phyloP scores from a whole-genome alignment of 1,284 basidiomycete genomes.

The Athelia sp. region DNA sequence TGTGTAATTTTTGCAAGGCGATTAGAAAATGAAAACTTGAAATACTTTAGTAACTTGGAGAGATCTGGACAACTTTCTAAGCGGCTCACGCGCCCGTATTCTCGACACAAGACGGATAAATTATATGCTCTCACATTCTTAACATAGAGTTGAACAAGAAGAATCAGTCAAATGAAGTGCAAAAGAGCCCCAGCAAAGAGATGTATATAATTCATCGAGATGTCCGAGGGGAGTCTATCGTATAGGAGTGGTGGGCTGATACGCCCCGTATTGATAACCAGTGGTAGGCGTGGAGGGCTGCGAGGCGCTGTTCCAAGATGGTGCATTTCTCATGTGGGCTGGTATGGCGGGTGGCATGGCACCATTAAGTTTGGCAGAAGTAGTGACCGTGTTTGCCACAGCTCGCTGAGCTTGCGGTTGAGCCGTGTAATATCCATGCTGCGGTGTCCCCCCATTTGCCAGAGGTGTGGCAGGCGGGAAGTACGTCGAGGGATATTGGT shows the following conservation, averaged over 20 bases:
- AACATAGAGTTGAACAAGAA: no score
- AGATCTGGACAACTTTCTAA: no score
- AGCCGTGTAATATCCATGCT: constrained; percentile 8
- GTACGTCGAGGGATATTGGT: constrained; percentile 31
- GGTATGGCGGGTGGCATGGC: constrained; percentile 35
- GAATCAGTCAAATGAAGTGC: no score
- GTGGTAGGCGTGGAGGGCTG: constrained; percentile 14
- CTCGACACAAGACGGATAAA: no score
- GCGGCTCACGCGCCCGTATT: no score
- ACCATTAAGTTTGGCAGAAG: constrained; percentile 22
- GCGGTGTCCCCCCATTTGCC: constrained; percentile 23
- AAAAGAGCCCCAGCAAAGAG: no score
- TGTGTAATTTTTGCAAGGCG: no score
- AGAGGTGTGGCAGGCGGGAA: constrained; percentile 44
- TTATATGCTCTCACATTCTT: no score
- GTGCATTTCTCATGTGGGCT: constrained; percentile 27
- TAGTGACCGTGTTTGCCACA: constrained; percentile 42
- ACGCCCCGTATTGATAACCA: constrained; percentile 26
- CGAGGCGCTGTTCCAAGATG: constrained; percentile 8
- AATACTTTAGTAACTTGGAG: no score
- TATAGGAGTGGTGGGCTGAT: constrained; percentile 17
- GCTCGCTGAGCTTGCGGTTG: constrained; percentile 36
- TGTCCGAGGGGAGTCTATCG: no score
- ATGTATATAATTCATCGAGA: no score
- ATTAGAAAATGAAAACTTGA: no score